Conservation (phyloP, 1,284 basidiomycete species). For the Hypsizygus ulmarius region DNA sequence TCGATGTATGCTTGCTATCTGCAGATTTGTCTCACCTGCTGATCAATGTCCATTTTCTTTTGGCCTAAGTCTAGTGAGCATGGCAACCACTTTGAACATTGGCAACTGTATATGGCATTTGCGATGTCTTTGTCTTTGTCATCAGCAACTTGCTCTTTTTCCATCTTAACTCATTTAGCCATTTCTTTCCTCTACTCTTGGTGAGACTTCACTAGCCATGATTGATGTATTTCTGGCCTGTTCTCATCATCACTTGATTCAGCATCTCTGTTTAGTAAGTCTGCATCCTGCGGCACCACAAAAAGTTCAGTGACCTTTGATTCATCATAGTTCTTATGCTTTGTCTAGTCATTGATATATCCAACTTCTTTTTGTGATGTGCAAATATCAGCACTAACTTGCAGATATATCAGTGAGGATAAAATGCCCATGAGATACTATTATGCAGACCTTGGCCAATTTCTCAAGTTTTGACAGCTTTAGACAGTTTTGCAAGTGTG, state of each 20-base stretch:
- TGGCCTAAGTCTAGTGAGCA: background rate
- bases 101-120: background rate
- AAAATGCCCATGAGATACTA: too few species aligned
- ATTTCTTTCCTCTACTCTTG: background rate
- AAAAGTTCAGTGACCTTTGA: constrained; percentile 15
- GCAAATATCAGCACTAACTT: constrained; percentile 21
- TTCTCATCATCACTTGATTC: constrained; percentile 7
- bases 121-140: background rate
- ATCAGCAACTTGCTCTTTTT: background rate
- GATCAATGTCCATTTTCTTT: background rate
- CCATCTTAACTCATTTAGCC: background rate
- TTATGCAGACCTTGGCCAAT: too few species aligned
- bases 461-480: too few species aligned
- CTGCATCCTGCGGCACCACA: constrained; percentile 18
- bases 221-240: background rate
- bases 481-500: too few species aligned
- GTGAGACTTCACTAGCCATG: constrained; percentile 13
- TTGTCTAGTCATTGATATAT: constrained; percentile 4
- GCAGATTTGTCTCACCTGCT: constrained; percentile 5
- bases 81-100: background rate
- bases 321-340: constrained; percentile 18
- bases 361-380: constrained; percentile 17
- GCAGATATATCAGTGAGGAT: background rate
- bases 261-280: constrained; percentile 16
- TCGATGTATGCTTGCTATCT: constrained; percentile 11